A percentile compares a stretch with the other conserved stretches of the same genome.
Conservation (phyloP, 805 yeast species). For the Clavispora asparagi region DNA sequence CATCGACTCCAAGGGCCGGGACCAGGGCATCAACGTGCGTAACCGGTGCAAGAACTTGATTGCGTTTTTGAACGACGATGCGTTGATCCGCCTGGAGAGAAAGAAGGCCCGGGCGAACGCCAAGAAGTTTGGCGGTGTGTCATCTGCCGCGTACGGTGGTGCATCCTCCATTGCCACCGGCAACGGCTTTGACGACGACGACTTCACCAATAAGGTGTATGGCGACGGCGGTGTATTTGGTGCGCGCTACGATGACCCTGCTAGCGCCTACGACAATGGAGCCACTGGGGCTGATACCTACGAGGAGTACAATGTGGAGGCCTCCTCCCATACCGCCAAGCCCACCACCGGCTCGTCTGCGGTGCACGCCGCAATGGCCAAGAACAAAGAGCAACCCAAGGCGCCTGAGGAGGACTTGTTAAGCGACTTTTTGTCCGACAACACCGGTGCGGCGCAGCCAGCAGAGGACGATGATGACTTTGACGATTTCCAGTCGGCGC, state of each 20-base stretch:
- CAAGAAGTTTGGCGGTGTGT: conserved; percentile 77
- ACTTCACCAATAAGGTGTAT: conserved; percentile 47
- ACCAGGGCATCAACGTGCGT: conserved; percentile 93
- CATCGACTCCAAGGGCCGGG: conserved; percentile 88
- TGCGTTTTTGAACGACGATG: conserved; percentile 70
- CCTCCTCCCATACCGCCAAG: conserved; percentile 17
- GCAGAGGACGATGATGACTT: conserved; percentile 70
- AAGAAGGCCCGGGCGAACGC: conserved; percentile 85
- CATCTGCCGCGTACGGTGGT: conserved; percentile 50
- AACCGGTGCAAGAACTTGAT: conserved; percentile 79
- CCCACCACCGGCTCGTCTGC: conserved; percentile 35
- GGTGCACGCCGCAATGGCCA: conserved; percentile 25
- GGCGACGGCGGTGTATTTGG: conserved; percentile 74
- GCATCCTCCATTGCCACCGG: conserved; percentile 33
- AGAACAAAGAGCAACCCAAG: conserved; percentile 22
- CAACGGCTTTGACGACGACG: conserved; percentile 34
- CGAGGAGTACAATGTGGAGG: conserved; percentile 58
- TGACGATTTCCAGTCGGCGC: conserved; percentile 76
- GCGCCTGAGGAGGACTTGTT: conserved; percentile 44
- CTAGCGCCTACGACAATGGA: conserved; percentile 36
- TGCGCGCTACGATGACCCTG: conserved; percentile 56
- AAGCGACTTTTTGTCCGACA: conserved; percentile 35
- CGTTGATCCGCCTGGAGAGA: conserved; percentile 72
- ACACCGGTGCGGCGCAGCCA: conserved; percentile 16
- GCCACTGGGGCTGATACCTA: conserved; percentile 35